A percentile compares a stretch with the other conserved stretches of the same genome.
phyloP scores from a whole-genome alignment of 306 rosid genomes.

The Acacia acuminata region DNA sequence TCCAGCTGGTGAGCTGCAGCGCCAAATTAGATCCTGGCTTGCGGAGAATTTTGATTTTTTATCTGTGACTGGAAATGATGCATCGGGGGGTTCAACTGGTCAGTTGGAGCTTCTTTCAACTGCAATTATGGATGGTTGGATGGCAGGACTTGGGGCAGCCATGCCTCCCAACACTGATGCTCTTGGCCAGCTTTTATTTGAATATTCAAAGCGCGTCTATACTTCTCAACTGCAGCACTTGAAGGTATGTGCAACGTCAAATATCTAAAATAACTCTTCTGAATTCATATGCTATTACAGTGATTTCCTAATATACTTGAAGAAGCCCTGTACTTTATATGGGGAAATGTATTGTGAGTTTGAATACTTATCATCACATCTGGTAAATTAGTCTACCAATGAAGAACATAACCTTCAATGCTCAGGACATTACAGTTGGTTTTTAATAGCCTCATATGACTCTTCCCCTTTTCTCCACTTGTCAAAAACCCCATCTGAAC shows the following conservation, averaged over 20 bases:
- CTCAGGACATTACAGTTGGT: not conserved
- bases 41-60: conserved; percentile 87
- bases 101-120: conserved; percentile 99
- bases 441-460: not conserved
- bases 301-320: conserved; percentile 15
- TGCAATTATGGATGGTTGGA: conserved; percentile 99
- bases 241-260: conserved; percentile 58
- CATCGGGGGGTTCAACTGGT: conserved; percentile 83
- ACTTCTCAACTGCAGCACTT: conserved; percentile 93
- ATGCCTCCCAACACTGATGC: conserved; percentile 92
- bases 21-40: conserved; percentile 97
- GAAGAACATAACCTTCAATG: not conserved
- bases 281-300: conserved; percentile 21
- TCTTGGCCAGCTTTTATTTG: conserved; percentile 88
- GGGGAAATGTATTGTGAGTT: conserved; percentile 2
- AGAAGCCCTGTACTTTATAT: not conserved
- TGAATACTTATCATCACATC: not conserved
- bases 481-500: conserved; percentile 7
- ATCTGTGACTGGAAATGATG: conserved; percentile 74
- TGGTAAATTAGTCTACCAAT: not conserved
- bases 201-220: conserved; percentile 88
- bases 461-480: not conserved
- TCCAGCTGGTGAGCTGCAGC: conserved; percentile 98
- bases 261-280: conserved; percentile 22
- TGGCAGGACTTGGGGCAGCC: conserved; percentile 99